Evolutionary conservation across 345 rosid genomes (phyloP), one percentile per base, ranked within the genome.

Genomic region (Eucalyptus albens): DNA sequence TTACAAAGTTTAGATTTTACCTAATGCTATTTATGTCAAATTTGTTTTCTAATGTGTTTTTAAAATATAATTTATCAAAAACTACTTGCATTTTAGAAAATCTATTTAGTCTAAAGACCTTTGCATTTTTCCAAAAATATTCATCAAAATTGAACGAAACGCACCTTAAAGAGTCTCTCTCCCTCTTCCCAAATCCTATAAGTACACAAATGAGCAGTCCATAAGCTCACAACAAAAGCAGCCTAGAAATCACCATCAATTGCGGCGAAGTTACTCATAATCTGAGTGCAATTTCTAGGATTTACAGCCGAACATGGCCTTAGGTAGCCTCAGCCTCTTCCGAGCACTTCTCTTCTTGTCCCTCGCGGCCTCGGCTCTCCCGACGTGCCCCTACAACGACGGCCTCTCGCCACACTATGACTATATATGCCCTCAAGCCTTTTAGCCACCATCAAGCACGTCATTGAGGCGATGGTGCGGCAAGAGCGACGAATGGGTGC

Each of bases 331-430:
- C 15, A 83, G 86, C 87, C 29, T 27, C 37, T 72, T 87, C 55
- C 50, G 33, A 42, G 29, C 85, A 86, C 40, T 92, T 44, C 53
- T 92, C n/a, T 33, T 90, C 45, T n/a, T 90, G 86, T 80, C 77
- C 72, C 27, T 90, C 9, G 65, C 88, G 27, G 11, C 90, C 44
- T 45, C 90, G 9, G 88, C 90, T 72, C 62, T 91, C 45, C 56
- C 91, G 14, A 45, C 37, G 17, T 4, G 16, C 5, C 62, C 15
- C 67, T 27, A 27, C 16, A 60, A 60, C 15, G 1, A 60, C 15
- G 67, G 67, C 31, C 89, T 95, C 3, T 90, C 95, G 45, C 96
- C 97, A 44, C 10, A 87, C 67, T 96, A 91, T 96, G 93, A 93
- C 31, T 82, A 6, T 42, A 67, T 90, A n/a, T 96, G 97, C 87